Evolutionary conservation across 2,329 filamentous ascomycete genomes (phyloP), one percentile per base, ranked within the genome.

Genomic region (Pyrenophora graminea): DNA sequence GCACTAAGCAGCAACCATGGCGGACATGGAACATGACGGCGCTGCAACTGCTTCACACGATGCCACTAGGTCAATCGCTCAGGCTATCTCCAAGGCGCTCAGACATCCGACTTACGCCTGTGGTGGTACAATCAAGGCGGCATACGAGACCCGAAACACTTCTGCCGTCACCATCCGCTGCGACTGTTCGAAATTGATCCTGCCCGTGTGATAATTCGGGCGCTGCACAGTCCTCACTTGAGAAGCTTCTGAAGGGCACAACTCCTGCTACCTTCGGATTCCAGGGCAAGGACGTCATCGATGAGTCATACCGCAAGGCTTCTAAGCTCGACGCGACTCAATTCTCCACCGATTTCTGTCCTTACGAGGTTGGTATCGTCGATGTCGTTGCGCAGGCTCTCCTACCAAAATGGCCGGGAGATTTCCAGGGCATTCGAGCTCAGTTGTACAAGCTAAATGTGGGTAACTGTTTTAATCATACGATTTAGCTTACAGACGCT

Each of bases 361-460:
- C 82, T 0, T 79, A 81, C 3, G 70, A 78, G 9, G 60, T 73
- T 6, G 80, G 81, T 0, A 81, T 86, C n/a, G 58, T 85, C 2
- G 77, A 83, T 45, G 67, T 71, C 0, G 64, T 84, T 9, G 74
- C 74, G 1, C 77, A 83, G 45, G 52, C 74, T 0, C 70, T 85
- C 0, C 62, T 82, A 8, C 72, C 73, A 0, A 70, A 48, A 46
- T 21, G 27, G 6, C 10, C 27, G 10, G 37, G 21, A n/a, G 21
- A 59, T 6, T 46, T 46, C 8, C 23, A 25, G 3, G 74, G 74
- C 6, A 66, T 85, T 1, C 67, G 66, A 3, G 81, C 81, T 0
- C 81, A 85, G 66, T 67, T 85, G 2, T 84, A 83, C 62, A 84
- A 84, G 53, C 65, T 85, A 15, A 85, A 85, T 57, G 78, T 82